Base-by-base conservation (phyloP, 331 rosid genomes). In the Cydonia oblonga region DNA sequence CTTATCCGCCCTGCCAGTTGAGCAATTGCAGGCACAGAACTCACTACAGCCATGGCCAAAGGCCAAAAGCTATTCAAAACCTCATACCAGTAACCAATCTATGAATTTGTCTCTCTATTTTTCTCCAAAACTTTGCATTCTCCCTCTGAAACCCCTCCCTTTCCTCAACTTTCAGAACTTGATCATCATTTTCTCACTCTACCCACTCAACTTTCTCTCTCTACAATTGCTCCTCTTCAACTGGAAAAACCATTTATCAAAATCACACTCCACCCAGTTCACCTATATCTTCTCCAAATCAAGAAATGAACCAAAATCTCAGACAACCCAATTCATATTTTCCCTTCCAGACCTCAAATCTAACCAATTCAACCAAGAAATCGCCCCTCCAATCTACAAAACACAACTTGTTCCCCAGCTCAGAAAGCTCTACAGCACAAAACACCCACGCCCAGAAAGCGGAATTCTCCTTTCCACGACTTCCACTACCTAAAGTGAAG, bases 21-120 rank as follows among this genome's bases (percentile, higher is more conserved):
- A n/a, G 75, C 42, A 49, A 70, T 70, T 72, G 81, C 71, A 66
- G 79, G 80, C 56, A 72, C 69, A 61, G 81, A 16, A 72, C 75
- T 75, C 83, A 75, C 76, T 23, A 72, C 70, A 23, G 83, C 80
- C 80, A 80, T 74, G 66, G 46, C 15, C 51, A 73, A 58, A 33
- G 66, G 46, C 15, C 51, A 73, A 58, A 33, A 58, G 30, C 46
- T 61, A 51, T 59, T 11, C 14, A 40, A 40, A 11, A 40, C 1
- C 46, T 14, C 46, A 40, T n/a, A n/a, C n/a, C n/a, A 40, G 46
- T 5, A 40, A 53, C 11, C 67, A 22, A 68, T 25, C 14, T 54
- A 8, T 60, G 44, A 16, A 20, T 8, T 38, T 29, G 53, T 19
- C 64, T 20, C 4, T 26, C 32, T 19, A 46, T 72, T 8, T 42